phyloP scores from a whole-genome alignment of 495 filamentous ascomycete species.

The Trichocladium uniseriatum region DNA sequence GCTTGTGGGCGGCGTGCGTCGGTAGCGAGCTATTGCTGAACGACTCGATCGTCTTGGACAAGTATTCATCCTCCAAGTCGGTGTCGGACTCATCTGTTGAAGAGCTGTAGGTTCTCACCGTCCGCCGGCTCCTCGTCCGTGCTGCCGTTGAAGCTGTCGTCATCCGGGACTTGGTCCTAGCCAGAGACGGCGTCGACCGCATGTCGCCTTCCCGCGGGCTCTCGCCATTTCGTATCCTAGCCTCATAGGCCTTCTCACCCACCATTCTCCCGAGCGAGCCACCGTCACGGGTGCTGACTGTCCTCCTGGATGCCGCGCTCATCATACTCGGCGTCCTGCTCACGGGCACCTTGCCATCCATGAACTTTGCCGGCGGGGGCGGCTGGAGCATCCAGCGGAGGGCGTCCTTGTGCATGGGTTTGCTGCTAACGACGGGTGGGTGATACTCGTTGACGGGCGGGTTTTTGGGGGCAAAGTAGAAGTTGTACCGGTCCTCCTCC shows the following conservation, averaged over 20 bases:
- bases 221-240: conserved; percentile 30
- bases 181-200: conserved; percentile 14
- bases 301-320: conserved; percentile 26
- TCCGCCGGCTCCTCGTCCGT: conserved; percentile 25
- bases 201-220: conserved; percentile 21
- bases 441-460: conserved; percentile 81
- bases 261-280: conserved; percentile 23
- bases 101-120: conserved; percentile 25
- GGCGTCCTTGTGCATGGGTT: conserved; percentile 54
- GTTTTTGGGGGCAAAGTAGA: conserved; percentile 58
- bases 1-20: conserved; percentile 23
- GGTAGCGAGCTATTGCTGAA: conserved; percentile 9
- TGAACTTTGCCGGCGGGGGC: conserved; percentile 71
- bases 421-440: conserved; percentile 73
- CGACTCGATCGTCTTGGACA: conserved; percentile 15
- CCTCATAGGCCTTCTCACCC: conserved; percentile 32
- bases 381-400: conserved; percentile 89
- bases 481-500: conserved; percentile 36
- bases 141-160: conserved; percentile 14
- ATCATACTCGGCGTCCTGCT: conserved; percentile 40
- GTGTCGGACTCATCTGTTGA: conserved; percentile 32
- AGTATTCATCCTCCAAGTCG: conserved; percentile 19
- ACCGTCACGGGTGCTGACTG: conserved; percentile 14
- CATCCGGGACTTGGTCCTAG: conserved; percentile 18
- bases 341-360: conserved; percentile 66